A percentile compares a stretch with the other conserved stretches of the same genome.
Conservation (phyloP, 371 early-diverging fungal genomes). For the Sporodiniella umbellata region DNA sequence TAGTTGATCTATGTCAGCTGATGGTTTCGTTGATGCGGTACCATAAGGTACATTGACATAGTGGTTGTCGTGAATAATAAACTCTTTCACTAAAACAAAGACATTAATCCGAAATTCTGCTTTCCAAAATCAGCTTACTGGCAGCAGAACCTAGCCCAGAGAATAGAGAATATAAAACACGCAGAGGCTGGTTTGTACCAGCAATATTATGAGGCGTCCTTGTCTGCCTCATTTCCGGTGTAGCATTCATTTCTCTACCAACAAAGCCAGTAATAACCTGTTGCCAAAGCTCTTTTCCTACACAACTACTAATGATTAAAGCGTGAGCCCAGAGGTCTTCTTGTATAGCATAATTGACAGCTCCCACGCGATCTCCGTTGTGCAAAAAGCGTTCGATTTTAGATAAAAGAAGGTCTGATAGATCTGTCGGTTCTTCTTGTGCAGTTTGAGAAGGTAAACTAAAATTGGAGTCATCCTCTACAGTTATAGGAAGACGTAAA, state of each 20-base stretch:
- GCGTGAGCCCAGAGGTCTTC: slow-evolving; percentile 88
- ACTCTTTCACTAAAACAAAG: slow-evolving; percentile 24
- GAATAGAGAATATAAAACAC: slow-evolving; percentile 73
- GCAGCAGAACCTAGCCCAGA: slow-evolving; percentile 64
- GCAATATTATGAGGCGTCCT: slow-evolving; percentile 27
- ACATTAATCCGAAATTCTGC: no score
- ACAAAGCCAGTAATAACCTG: slow-evolving; percentile 75
- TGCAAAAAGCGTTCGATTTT: slow-evolving; percentile 66
- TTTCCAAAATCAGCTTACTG: no score
- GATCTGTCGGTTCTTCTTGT: slow-evolving; percentile 8
- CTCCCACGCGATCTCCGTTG: slow-evolving; percentile 71
- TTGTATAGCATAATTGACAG: slow-evolving; percentile 70
- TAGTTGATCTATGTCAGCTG: slow-evolving; percentile 34
- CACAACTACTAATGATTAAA: slow-evolving; percentile 83
- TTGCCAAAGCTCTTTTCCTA: slow-evolving; percentile 79
- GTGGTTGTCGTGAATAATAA: slow-evolving; percentile 21
- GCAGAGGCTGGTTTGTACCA: slow-evolving; percentile 61
- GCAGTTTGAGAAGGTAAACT: slow-evolving; percentile 33
- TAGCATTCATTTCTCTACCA: slow-evolving; percentile 50
- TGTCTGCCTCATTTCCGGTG: slow-evolving; percentile 21
- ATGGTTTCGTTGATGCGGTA: slow-evolving; percentile 14
- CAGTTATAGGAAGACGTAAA: slow-evolving; percentile 26
- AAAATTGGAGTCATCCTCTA: slow-evolving; percentile 29
- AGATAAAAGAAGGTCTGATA: slow-evolving; percentile 35
- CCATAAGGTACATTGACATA: slow-evolving; percentile 31